A percentile compares a stretch with the other conserved stretches of the same genome.
Evolutionary conservation across 345 rosid species (phyloP).

Genomic region (Eucalyptus dawsonii): DNA sequence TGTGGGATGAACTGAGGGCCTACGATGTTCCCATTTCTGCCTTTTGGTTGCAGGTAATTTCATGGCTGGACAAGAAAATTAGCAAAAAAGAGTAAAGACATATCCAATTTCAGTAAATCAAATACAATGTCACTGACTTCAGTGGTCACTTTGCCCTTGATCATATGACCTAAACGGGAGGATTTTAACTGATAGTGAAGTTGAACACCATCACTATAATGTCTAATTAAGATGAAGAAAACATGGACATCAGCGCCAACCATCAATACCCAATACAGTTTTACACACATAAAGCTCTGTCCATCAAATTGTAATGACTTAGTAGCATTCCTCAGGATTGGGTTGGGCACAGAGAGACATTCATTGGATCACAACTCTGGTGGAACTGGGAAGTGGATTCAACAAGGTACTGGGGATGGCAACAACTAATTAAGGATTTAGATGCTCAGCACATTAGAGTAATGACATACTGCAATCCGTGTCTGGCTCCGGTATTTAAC

Average conservation of each 20-base stretch:
- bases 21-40: constrained; percentile 51
- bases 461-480: constrained; percentile 80
- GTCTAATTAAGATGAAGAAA: neutral
- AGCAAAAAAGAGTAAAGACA: neutral
- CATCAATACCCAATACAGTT: neutral
- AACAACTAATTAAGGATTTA: constrained; percentile 36
- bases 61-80: neutral
- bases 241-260: neutral
- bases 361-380: constrained; percentile 65
- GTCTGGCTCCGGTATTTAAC: constrained; percentile 50
- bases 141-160: neutral
- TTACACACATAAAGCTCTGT: neutral
- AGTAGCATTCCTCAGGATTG: constrained; percentile 32
- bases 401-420: constrained; percentile 42
- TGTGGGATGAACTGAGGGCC: constrained; percentile 33
- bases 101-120: neutral
- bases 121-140: neutral
- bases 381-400: constrained; percentile 77
- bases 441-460: constrained; percentile 29
- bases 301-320: neutral
- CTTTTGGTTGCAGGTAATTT: constrained; percentile 67
- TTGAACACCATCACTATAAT: neutral
- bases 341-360: constrained; percentile 60
- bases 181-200: neutral
- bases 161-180: neutral